Evolutionary conservation across 768 basidiomycete species (phyloP), one percentile per base, ranked within the genome.

Genomic region (Rhodotorula paludigena): DNA sequence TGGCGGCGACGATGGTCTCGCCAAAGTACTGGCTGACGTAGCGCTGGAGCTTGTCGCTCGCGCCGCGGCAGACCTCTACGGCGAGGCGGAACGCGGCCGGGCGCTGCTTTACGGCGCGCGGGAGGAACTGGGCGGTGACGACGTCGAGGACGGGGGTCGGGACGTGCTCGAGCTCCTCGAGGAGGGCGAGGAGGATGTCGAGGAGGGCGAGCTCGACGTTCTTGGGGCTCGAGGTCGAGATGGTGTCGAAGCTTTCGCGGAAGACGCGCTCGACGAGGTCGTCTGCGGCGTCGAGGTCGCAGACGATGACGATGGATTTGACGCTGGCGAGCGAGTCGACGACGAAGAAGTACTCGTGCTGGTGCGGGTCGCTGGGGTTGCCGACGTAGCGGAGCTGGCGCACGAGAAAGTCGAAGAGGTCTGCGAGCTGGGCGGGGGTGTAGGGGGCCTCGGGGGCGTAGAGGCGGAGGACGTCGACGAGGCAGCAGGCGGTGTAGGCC

Each of bases 381-480:
- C 71, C 63, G 47, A 74, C 67, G 35, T 61, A 28, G 49, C 68
- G 64, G 63, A 99, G 86, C 77, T 96, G 94, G 42, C 85, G 82
- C 77, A 92, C 86, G 83, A 98, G 90, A 82, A 99, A 98, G 74
- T 92, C 86, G 79, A 99, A 99, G 77, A 98, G 93, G 78, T 96
- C 81, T 89, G 83, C 23, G 54, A 98, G 85, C 77, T 97, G 90
- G 55, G 83, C 79, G 57, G 87, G 86, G 21, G 87, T 93, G 77
- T 94, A 98, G 20, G 96, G 96, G 32, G 96, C 93, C 78, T 98
- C 92, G 2, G 96, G 96, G 2, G 96, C 96, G 77, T 91, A 97
- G 45, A 98, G 84, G 49, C 92, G 81, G 66, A 99, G 85, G 60
- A 98, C 83, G 78, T 99, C 93, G 3, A 92, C 92, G 44, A 99